phyloP scores from a whole-genome alignment of 768 basidiomycete species.

The Lactifluus subvellereus region DNA sequence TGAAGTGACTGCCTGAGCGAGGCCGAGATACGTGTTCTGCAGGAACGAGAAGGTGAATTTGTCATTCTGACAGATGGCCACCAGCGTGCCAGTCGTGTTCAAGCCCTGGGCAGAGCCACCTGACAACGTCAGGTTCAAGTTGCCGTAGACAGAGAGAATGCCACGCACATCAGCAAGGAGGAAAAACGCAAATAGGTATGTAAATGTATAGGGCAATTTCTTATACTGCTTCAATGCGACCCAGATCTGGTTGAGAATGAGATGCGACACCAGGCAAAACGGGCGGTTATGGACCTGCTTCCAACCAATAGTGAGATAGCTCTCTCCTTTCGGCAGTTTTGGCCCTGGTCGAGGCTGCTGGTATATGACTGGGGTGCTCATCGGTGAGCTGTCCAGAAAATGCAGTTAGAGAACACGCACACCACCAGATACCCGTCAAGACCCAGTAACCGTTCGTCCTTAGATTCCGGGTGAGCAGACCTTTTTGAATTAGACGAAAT shows the following conservation, averaged over 20 bases:
- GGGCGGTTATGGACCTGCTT: constrained; percentile 51
- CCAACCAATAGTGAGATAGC: constrained; percentile 79
- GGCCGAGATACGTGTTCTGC: constrained; percentile 71
- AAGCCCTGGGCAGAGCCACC: constrained; percentile 47
- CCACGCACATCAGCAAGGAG: constrained; percentile 65
- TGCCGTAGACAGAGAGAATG: not conserved
- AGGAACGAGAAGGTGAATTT: constrained; percentile 79
- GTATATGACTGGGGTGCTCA: constrained; percentile 53
- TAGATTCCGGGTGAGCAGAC: not conserved
- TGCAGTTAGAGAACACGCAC: constrained; percentile 37
- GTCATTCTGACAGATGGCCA: constrained; percentile 74
- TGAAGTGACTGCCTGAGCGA: constrained; percentile 71
- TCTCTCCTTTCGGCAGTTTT: constrained; percentile 66
- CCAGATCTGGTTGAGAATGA: constrained; percentile 53
- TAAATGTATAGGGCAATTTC: constrained; percentile 74
- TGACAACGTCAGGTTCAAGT: not conserved
- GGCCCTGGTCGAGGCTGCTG: constrained; percentile 84
- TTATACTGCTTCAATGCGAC: constrained; percentile 67
- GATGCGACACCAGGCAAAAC: not conserved
- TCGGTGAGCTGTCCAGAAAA: not conserved
- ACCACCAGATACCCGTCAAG: constrained; percentile 82
- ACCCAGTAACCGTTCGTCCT: constrained; percentile 77
- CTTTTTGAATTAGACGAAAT: not conserved
- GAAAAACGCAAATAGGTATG: constrained; percentile 72
- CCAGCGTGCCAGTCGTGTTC: constrained; percentile 72